These are phyloP conservation scores for Melastoma candidum DNA, from an alignment of 441 rosid species.

Conservation along the genomic window DNA sequence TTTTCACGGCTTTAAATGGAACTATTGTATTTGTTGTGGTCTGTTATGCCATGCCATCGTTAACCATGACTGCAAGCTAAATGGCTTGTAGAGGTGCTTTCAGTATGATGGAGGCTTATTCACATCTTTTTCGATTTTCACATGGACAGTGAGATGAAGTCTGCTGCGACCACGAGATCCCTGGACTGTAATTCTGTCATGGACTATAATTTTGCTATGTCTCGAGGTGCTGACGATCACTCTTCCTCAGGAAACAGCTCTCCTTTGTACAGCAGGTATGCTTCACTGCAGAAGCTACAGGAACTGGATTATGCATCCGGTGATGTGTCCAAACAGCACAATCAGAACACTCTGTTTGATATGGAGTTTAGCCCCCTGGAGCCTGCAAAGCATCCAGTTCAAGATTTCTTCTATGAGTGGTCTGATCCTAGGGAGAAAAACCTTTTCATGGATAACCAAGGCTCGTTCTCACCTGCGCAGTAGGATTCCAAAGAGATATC, in stretches of 20 bases:
- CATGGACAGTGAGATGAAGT: constrained; percentile 22
- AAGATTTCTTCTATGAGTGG: constrained; percentile 25
- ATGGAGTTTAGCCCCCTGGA: constrained; percentile 20
- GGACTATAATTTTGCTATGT: constrained; percentile 9
- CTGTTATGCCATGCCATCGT: background rate
- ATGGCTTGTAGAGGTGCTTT: background rate
- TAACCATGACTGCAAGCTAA: background rate
- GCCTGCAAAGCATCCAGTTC: constrained; percentile 22
- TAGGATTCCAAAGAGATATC: background rate
- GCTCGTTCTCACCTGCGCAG: constrained; percentile 14
- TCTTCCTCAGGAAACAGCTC: constrained; percentile 14
- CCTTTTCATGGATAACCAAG: constrained; percentile 16
- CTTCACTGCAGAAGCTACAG: constrained; percentile 17
- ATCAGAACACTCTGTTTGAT: constrained; percentile 26
- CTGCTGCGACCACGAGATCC: constrained; percentile 15
- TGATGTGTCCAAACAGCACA: constrained; percentile 25
- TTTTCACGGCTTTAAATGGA: background rate
- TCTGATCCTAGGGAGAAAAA: constrained; percentile 23
- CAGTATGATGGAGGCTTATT: background rate
- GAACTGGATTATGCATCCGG: constrained; percentile 11
- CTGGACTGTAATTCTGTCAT: constrained; percentile 14
- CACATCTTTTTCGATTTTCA: background rate
- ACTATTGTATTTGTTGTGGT: background rate
- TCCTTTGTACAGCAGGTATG: constrained; percentile 12
- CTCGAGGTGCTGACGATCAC: constrained; percentile 16